Evolutionary conservation across 208 protist species (phyloP), one percentile per base, ranked within the genome.

Genomic region (Trypanosoma avium): DNA sequence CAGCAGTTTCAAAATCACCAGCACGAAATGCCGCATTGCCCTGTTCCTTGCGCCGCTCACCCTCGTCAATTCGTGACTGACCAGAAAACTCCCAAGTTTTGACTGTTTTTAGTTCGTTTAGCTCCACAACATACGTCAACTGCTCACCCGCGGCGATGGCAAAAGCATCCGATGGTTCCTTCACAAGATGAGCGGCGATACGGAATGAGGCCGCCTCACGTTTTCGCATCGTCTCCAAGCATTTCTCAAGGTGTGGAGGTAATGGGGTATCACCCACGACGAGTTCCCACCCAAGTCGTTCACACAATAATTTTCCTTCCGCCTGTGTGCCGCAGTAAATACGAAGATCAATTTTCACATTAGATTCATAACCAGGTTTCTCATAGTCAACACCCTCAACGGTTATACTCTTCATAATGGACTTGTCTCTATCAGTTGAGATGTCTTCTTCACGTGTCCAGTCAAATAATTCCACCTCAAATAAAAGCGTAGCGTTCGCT

Each of bases 381-480:
- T 90, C 88, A 56, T 83, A 92, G 56, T 85, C 83, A 15, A 84
- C 55, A 38, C 87, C 88, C 24, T 93, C 82, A 29, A 77, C 69
- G 29, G 88, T 67, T 17, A 84, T 43, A 58, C 70, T 70, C 75
- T 92, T 95, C 80, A 95, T 85, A 22, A 94, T 61, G 3, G 86
- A 87, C 58, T 76, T 72, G 61, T 97, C 82, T 73, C 91, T 95
- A 5, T 42, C 40, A 8, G 56, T 45, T 12, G 82, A 92, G 58
- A 93, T 84, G 67, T 95, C 89, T 61, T 82, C 76, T 62, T 88
- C 78, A 35, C 74, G 61, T 26, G 81, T 90, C 88, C 89, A 96
- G 42, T 68, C 63, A 45, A 96, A 82, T 30, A 97, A 73, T 67
- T 96, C 89, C 58, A 97, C 85, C 60, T 97, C 92, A 66, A 97